phyloP scores from a whole-genome alignment of 805 yeast species.

The Wickerhamomyces bovis region DNA sequence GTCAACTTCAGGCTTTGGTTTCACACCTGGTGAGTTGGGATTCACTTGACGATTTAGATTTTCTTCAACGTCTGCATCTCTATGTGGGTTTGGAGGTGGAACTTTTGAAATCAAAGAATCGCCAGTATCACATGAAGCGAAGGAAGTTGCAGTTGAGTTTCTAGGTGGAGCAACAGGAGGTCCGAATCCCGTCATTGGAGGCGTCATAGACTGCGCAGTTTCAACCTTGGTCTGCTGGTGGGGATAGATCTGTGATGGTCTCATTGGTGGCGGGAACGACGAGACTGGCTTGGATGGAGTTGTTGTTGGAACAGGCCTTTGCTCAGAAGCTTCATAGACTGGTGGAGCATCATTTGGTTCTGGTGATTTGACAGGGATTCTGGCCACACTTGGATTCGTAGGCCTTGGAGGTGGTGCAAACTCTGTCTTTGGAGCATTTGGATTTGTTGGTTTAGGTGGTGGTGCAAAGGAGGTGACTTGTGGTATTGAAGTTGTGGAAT shows the following conservation, averaged over 20 bases:
- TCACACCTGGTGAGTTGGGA: conserved; percentile 6
- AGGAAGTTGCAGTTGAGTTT: neutral
- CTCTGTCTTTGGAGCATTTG: neutral
- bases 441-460: conserved; percentile 2
- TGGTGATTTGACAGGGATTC: neutral
- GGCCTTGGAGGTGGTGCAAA: conserved; percentile 22
- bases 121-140: neutral
- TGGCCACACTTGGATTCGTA: conserved; percentile 5
- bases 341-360: neutral
- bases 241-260: conserved; percentile 1
- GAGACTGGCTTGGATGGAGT: neutral
- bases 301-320: neutral
- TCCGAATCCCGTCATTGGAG: neutral
- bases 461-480: neutral
- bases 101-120: conserved; percentile 3
- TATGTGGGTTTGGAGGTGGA: conserved; percentile 22
- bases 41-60: neutral
- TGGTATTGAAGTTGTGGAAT: neutral
- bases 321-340: neutral
- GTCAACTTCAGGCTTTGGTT: conserved; percentile 8
- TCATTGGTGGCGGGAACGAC: conserved; percentile 10
- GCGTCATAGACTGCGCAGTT: neutral
- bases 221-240: neutral
- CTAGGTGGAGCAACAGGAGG: neutral
- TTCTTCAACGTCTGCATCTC: neutral